Base-by-base conservation (phyloP, 2,329 filamentous ascomycete species). In the Pyrenophora tritici-repentis region DNA sequence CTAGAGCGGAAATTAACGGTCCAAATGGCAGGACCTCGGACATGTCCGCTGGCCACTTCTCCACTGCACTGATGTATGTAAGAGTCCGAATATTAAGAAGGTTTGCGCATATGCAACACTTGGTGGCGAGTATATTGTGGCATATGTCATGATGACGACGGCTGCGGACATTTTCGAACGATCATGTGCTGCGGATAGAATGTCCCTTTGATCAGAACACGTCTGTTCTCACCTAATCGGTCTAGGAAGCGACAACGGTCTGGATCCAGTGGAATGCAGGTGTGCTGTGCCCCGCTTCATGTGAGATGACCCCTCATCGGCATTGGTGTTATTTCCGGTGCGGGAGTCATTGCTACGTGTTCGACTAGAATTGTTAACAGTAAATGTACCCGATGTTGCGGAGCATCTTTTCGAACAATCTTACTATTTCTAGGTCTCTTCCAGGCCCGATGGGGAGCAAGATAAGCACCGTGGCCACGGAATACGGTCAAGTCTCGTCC, bases 231-330 rank as follows among this genome's bases (percentile, higher is more conserved):
- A 13, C 32, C 35, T 13, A 8, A 48, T 56, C 34, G 44, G 32
- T 41, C 22, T 46, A 14, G n/a, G 37, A 35, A 34, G 47, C 39
- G 44, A 38, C 44, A 22, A 45, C 22, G 36, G 39, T 47, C 43
- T 55, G 47, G 44, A 18, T 47, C 33, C 32, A 45, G 22, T 24
- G 22, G 38, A 35, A 38, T 29, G 36, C 43, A 38, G 50, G 32
- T 53, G 42, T 44, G 50, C 46, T 54, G 32, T 53, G 42, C 47
- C 54, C 50, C 54, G 46, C 50, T 47, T 48, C 33, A 41, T 47
- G 32, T 47, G 39, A 50, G 42, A 22, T 54, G 46, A 47, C 43
- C 46, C 50, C 53, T 49, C 45, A 46, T 42, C 42, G 46, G 41
- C 43, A 33, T 47, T 34, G 36, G 39, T 42, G 38, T 35, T 47